phyloP scores from a whole-genome alignment of 768 basidiomycete genomes.

The Harrya chromipes region DNA sequence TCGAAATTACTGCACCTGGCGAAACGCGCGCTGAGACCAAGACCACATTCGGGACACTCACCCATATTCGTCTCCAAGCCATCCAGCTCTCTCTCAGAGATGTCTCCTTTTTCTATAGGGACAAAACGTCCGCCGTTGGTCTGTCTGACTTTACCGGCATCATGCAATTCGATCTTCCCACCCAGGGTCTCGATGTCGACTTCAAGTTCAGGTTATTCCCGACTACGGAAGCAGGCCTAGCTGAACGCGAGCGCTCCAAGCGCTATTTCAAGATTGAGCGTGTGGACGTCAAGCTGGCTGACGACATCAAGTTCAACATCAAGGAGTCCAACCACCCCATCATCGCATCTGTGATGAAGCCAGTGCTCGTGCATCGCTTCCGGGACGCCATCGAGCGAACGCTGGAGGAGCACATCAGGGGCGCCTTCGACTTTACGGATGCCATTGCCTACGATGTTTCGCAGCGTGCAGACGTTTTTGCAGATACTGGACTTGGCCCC shows the following conservation, averaged over 20 bases:
- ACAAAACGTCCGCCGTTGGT: constrained; percentile 51
- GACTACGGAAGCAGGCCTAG: constrained; percentile 37
- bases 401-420: constrained; percentile 53
- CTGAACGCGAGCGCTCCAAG: constrained; percentile 42
- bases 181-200: constrained; percentile 67
- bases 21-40: constrained; percentile 33
- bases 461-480: constrained; percentile 58
- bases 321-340: constrained; percentile 63
- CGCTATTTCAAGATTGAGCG: constrained; percentile 61
- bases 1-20: constrained; percentile 48
- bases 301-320: constrained; percentile 53
- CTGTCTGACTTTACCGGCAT: constrained; percentile 61
- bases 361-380: constrained; percentile 54
- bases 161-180: constrained; percentile 58
- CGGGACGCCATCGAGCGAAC: constrained; percentile 59
- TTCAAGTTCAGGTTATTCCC: constrained; percentile 64
- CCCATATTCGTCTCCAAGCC: constrained; percentile 62
- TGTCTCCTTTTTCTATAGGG: constrained; percentile 72
- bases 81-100: constrained; percentile 60
- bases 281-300: constrained; percentile 50
- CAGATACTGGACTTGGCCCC: constrained; percentile 54
- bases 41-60: constrained; percentile 59
- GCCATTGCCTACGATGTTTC: constrained; percentile 57
- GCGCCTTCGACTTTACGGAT: constrained; percentile 51
- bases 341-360: constrained; percentile 59